Percentiles rank a stretch among this genome's conserved stretches.
phyloP scores from a whole-genome alignment of 805 yeast genomes.

The Pichia heedii region DNA sequence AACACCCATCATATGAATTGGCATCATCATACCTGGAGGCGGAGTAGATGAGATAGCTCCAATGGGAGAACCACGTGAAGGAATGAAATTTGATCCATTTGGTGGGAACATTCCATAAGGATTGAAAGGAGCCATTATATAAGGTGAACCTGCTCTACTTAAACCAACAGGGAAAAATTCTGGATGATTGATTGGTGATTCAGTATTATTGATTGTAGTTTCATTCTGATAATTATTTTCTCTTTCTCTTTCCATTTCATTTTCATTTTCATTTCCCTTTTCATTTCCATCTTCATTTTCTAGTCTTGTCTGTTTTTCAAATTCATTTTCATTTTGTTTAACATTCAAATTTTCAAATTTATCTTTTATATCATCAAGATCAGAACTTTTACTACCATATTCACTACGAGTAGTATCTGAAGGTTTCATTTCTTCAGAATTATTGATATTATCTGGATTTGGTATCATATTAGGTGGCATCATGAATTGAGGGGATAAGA shows the following conservation, averaged over 20 bases:
- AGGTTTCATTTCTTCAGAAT: constrained; percentile 4
- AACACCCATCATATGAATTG: constrained; percentile 8
- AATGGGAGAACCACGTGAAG: constrained; percentile 20
- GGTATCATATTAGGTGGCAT: constrained; percentile 14
- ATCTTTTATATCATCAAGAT: neutral
- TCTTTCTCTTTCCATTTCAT: neutral
- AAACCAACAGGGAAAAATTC: constrained; percentile 19
- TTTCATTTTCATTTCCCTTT: neutral
- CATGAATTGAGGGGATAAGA: constrained; percentile 10
- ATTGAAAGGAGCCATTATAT: constrained; percentile 41
- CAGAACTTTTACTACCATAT: constrained; percentile 4
- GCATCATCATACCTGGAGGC: constrained; percentile 8
- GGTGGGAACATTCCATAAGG: constrained; percentile 32
- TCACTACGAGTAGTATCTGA: constrained; percentile 7
- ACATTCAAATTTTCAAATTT: neutral
- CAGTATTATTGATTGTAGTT: neutral
- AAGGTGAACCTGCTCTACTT: constrained; percentile 27
- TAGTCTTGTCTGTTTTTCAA: neutral
- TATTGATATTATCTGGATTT: neutral
- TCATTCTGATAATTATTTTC: neutral
- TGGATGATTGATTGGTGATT: neutral
- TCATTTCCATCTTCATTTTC: neutral
- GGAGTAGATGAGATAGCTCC: constrained; percentile 10
- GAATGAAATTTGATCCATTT: constrained; percentile 7
- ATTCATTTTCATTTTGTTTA: neutral